Percentiles rank a stretch among this genome's conserved stretches.
These are phyloP conservation scores for Cercospora sesami DNA, from an alignment of 2,329 filamentous ascomycete species.

Conservation along the genomic window DNA sequence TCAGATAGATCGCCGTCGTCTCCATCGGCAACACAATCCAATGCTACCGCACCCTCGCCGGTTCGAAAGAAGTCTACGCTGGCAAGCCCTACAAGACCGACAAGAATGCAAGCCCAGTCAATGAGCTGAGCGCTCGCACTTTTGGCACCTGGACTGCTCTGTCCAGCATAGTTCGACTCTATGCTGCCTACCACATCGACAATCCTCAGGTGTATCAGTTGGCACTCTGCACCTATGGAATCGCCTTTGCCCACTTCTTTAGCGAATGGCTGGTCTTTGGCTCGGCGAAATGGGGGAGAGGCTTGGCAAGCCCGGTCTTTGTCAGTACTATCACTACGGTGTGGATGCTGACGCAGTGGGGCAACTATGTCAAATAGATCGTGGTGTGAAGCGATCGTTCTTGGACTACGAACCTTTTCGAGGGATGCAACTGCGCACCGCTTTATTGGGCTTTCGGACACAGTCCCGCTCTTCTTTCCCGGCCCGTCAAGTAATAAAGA, in stretches of 20 bases:
- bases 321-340: conserved; percentile 57
- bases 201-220: conserved; percentile 74
- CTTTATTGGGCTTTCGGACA: neutral
- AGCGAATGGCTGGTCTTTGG: conserved; percentile 80
- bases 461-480: neutral
- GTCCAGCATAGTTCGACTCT: conserved; percentile 72
- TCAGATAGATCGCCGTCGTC: conserved; percentile 71
- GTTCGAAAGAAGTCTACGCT: conserved; percentile 84
- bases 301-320: conserved; percentile 59
- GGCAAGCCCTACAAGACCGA: conserved; percentile 51
- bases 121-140: conserved; percentile 72
- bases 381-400: neutral
- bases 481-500: neutral
- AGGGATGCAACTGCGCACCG: no score
- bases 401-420: no score
- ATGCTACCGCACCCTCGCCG: conserved; percentile 75
- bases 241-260: conserved; percentile 75
- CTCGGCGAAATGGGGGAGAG: conserved; percentile 65
- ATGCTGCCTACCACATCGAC: conserved; percentile 79
- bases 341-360: conserved; percentile 68
- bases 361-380: conserved; percentile 28
- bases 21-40: conserved; percentile 84
- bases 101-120: conserved; percentile 53
- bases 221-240: conserved; percentile 75
- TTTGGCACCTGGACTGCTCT: conserved; percentile 89